A percentile compares a stretch with the other conserved stretches of the same genome.
phyloP scores from a whole-genome alignment of 805 yeast genomes.

The Yamadazyma insecticola region DNA sequence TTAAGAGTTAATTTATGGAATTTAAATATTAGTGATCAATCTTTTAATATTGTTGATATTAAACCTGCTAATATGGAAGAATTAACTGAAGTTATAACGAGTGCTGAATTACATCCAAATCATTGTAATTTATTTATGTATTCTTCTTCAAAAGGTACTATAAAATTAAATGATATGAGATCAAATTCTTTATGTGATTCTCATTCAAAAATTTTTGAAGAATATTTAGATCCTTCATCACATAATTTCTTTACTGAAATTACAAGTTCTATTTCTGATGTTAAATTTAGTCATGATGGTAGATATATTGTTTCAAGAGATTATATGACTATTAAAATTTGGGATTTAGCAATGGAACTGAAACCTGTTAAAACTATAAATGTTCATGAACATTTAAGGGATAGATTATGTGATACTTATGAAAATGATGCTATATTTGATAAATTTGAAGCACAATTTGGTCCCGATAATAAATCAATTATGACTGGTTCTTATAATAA shows the following conservation, averaged over 20 bases:
- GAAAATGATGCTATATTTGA: slow-evolving; percentile 98
- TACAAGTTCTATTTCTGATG: slow-evolving; percentile 90
- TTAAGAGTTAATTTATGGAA: slow-evolving; percentile 95
- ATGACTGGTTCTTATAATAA: slow-evolving; percentile 98
- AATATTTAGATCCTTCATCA: slow-evolving; percentile 84
- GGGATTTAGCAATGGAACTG: slow-evolving; percentile 98
- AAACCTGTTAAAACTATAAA: slow-evolving; percentile 92
- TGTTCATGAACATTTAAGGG: slow-evolving; percentile 92
- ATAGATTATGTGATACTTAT: slow-evolving; percentile 91
- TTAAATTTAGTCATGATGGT: slow-evolving; percentile 87
- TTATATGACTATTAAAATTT: slow-evolving; percentile 93
- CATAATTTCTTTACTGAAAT: slow-evolving; percentile 97
- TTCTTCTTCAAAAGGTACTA: slow-evolving; percentile 91
- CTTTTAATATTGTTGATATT: slow-evolving; percentile 95
- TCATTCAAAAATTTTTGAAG: slow-evolving; percentile 85
- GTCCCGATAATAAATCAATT: slow-evolving; percentile 86
- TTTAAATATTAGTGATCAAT: slow-evolving; percentile 87
- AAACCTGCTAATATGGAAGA: slow-evolving; percentile 99
- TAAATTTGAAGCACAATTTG: slow-evolving; percentile 93
- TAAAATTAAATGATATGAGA: slow-evolving; percentile 95
- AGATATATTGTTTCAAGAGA: slow-evolving; percentile 95
- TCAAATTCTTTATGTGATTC: slow-evolving; percentile 89
- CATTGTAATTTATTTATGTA: slow-evolving; percentile 94
- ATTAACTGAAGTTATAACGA: slow-evolving; percentile 93
- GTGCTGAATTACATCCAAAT: slow-evolving; percentile 92